Evolutionary conservation across 2,329 filamentous ascomycete genomes (phyloP), one percentile per base, ranked within the genome.

Genomic region (Escovopsis weberi): DNA sequence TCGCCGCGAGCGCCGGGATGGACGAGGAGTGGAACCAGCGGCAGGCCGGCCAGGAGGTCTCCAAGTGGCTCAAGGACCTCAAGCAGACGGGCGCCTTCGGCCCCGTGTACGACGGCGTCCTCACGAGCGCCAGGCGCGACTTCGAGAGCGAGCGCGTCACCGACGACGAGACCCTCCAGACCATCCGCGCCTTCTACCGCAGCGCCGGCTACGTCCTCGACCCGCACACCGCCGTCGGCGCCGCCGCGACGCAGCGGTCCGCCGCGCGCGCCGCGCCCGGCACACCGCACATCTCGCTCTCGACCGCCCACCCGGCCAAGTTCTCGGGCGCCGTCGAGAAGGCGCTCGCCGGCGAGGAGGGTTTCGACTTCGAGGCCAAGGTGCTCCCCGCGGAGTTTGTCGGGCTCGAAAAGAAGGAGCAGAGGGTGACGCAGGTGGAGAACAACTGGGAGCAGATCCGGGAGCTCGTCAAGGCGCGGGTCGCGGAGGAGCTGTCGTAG

Each of bases 241-340:
- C 95, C 34, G 72, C 81, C 15, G 88, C 85, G 1, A 74, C 88
- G 0, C 59, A 78, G 43, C 74, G 87, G 45, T 87, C 85, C 3
- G 70, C 84, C 32, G 58, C 66, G 37, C 69, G 76, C 11, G 60
- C 67, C 1, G 63, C 63, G 26, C 59, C 68, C 2, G 66, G 66
- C 12, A 64, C 80, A 41, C 69, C 63, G n/a, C 83, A 94, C 59
- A 82, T 98, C 54, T 80, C 86, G 1, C 75, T 98, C 3, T 85
- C 88, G 2, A 98, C 91, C 2, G 91, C 91, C 2, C 91, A 98
- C 62, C 89, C 91, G 0, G 91, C 89, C 47, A 98, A 98, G 63
- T 98, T 98, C 56, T 79, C 82, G 0, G 76, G 77, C 30, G 88
- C 88, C 0, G 89, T 98, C 2, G 82, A 88, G 52, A 53, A 82